These are phyloP conservation scores for Blumeria graminis DNA, from an alignment of 2,329 filamentous ascomycete species.

Conservation along the genomic window DNA sequence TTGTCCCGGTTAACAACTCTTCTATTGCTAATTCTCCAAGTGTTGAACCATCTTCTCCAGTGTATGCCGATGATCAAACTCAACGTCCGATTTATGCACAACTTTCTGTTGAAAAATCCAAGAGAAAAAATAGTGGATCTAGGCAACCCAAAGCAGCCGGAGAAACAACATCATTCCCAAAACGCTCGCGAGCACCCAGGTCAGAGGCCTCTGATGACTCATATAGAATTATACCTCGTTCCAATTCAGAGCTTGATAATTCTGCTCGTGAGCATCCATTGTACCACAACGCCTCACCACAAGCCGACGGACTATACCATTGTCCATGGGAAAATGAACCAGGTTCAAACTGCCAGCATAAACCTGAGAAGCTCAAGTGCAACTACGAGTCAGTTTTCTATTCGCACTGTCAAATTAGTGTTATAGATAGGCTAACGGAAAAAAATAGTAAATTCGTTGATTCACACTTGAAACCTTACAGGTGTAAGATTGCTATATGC, in stretches of 20 bases:
- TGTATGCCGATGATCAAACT: slow-evolving; percentile 13
- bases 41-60: slow-evolving; percentile 13
- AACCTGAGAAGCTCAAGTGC: slow-evolving; percentile 90
- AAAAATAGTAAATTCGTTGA: slow-evolving; percentile 72
- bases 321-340: slow-evolving; percentile 69
- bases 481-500: slow-evolving; percentile 69
- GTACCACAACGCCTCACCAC: slow-evolving; percentile 41
- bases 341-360: slow-evolving; percentile 53
- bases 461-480: slow-evolving; percentile 88
- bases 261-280: slow-evolving; percentile 38
- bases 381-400: slow-evolving; percentile 71
- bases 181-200: slow-evolving; percentile 7
- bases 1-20: slow-evolving; percentile 10
- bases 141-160: slow-evolving; percentile 13
- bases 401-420: not conserved
- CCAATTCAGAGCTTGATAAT: slow-evolving; percentile 15
- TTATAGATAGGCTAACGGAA: not conserved
- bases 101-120: slow-evolving; percentile 8
- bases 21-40: slow-evolving; percentile 13
- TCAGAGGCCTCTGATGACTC: slow-evolving; percentile 12
- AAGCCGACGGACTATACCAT: slow-evolving; percentile 65
- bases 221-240: slow-evolving; percentile 11
- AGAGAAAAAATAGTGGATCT: slow-evolving; percentile 12
- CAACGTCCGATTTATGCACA: slow-evolving; percentile 12
- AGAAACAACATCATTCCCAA: slow-evolving; percentile 9